Base-by-base conservation (phyloP, 2,329 filamentous ascomycete genomes). In the Parastagonospora nodorum region DNA sequence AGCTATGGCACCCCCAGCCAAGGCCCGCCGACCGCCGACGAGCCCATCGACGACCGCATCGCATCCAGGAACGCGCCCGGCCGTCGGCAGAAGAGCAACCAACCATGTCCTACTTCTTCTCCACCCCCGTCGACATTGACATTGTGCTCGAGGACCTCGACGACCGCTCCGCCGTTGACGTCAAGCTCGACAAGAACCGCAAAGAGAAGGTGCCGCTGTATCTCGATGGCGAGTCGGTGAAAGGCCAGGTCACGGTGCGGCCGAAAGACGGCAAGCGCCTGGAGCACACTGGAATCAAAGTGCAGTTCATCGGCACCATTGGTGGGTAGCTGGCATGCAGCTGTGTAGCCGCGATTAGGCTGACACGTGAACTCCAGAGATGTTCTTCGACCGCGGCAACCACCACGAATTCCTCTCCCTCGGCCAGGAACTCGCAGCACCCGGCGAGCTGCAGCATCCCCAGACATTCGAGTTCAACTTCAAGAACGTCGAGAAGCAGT, bases 381-480 rank as follows among this genome's bases (percentile, higher is more conserved):
- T 99, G 94, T 99, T 97, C 84, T 99, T 96, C 77, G 94, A 99
- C 75, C 90, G 94, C 71, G 93, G 93, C 67, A 99, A 97, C 75
- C 94, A 97, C 80, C 96, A 99, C 82, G 94, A 99, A 78, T 99
- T 99, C 77, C 88, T 99, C 53, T 96, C 92, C 31, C 85, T 97
- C 27, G 93, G 94, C 66, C 95, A 97, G 77, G 94, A 99, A 78
- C 87, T 99, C 35, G 94, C 94, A 14, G 92, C 94, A 14, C 94
- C 94, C 2, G 94, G 94, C 75, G 94, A 99, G 80, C 88, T 99
- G 50, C 94, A 97, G 74, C 95, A 99, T 77, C 94, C 94, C 37
- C 94, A 99, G 79, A 97, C 92, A 42, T 97, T 96, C 76, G 91
- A 96, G 63, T 99, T 99, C 85, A 96, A 97, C 80, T 99, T 99